Conservation (phyloP, 176 grass and related monocot genomes). For the Otatea glauca region DNA sequence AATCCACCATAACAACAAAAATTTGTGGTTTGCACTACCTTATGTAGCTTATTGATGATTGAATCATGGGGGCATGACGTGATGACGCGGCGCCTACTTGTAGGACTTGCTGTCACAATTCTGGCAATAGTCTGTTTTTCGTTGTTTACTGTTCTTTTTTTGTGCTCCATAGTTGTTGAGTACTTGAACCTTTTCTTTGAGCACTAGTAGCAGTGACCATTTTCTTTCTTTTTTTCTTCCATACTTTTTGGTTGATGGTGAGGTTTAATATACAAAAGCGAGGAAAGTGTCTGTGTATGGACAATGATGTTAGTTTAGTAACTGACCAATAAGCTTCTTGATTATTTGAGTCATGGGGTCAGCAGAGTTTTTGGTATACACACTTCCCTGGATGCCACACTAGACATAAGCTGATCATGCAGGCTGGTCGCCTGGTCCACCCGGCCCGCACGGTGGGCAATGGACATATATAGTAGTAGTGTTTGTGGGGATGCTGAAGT, state of each 20-base stretch:
- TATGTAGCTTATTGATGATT: slow-evolving; percentile 33
- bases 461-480: slow-evolving; percentile 1
- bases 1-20: neutral
- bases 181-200: neutral
- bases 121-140: neutral
- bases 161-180: neutral
- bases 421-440: slow-evolving; percentile 6
- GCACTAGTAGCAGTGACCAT: slow-evolving; percentile 35
- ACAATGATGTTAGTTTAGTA: slow-evolving; percentile 4
- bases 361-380: slow-evolving; percentile 15
- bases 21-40: neutral
- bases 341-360: slow-evolving; percentile 37
- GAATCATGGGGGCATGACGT: slow-evolving; percentile 33
- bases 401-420: slow-evolving; percentile 28
- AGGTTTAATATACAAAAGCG: slow-evolving; percentile 9
- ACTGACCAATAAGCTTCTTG: slow-evolving; percentile 1
- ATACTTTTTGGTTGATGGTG: slow-evolving; percentile 15
- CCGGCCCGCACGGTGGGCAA: neutral
- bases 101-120: slow-evolving; percentile 32
- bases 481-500: slow-evolving; percentile 33
- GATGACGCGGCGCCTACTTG: slow-evolving; percentile 5
- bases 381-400: neutral
- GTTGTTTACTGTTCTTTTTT: slow-evolving; percentile 32
- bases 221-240: slow-evolving; percentile 9
- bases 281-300: slow-evolving; percentile 12